These are phyloP conservation scores for Paramecium primaurelia DNA, from an alignment of 73 alveolate species.

Conservation along the genomic window DNA sequence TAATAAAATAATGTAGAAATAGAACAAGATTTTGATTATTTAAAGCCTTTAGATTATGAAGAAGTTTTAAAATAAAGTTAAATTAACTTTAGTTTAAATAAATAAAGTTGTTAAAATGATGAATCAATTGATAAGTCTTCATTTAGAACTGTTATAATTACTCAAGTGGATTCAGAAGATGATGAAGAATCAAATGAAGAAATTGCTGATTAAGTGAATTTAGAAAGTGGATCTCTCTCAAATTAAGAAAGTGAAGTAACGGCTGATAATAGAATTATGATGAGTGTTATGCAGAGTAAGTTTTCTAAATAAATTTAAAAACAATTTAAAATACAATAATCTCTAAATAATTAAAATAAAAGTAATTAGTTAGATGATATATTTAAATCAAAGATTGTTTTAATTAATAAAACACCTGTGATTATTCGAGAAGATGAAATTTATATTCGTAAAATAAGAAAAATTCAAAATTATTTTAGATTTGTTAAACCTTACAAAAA, in stretches of 20 bases:
- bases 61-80: neutral
- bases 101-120: neutral
- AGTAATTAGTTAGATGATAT: neutral
- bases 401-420: neutral
- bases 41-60: neutral
- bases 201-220: neutral
- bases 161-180: neutral
- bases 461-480: neutral
- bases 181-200: neutral
- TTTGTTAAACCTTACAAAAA: neutral
- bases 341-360: neutral
- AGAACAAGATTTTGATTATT: neutral
- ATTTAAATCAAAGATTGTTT: neutral
- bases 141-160: neutral
- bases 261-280: neutral
- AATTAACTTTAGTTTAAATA: neutral
- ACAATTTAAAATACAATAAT: neutral
- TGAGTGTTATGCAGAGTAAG: neutral
- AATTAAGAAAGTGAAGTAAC: neutral
- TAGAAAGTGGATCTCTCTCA: neutral
- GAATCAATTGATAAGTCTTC: neutral
- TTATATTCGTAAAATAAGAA: neutral
- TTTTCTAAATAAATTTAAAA: neutral
- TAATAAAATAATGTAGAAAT: neutral
- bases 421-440: neutral